A percentile compares a stretch with the other conserved stretches of the same genome.
These are phyloP conservation scores for Guadua angustifolia DNA, from an alignment of 176 grass and related monocot species.

Conservation along the genomic window DNA sequence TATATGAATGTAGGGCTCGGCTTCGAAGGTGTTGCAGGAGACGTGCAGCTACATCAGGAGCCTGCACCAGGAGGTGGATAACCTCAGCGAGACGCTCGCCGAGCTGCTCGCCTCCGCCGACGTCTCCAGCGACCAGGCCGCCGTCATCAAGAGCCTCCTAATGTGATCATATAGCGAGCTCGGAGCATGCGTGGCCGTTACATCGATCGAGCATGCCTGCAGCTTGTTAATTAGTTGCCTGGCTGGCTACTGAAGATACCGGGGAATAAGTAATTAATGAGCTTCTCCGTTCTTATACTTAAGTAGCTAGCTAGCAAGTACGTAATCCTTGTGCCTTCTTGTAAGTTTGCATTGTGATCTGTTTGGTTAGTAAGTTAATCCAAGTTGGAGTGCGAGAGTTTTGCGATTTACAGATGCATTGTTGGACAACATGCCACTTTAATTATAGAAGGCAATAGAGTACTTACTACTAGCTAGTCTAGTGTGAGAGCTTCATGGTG, in stretches of 20 bases:
- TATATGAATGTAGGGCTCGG: conserved; percentile 54
- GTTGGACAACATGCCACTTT: conserved; percentile 25
- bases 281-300: background rate
- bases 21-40: conserved; percentile 70
- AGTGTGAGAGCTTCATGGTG: conserved; percentile 28
- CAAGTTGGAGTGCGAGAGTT: conserved; percentile 39
- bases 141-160: conserved; percentile 74
- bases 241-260: background rate
- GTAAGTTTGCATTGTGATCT: conserved; percentile 33
- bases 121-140: conserved; percentile 69
- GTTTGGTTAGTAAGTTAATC: conserved; percentile 33
- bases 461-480: background rate
- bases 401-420: conserved; percentile 14
- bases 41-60: conserved; percentile 86
- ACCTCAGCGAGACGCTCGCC: conserved; percentile 72
- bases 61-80: conserved; percentile 78
- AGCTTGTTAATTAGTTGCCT: conserved; percentile 15
- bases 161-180: conserved; percentile 50
- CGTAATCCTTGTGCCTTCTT: conserved; percentile 12
- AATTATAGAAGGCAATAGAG: conserved; percentile 35
- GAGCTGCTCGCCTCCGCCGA: conserved; percentile 61
- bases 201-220: conserved; percentile 20
- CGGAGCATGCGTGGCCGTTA: background rate
- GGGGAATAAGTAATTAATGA: background rate
- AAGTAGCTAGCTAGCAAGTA: conserved; percentile 3